These are phyloP conservation scores for Rhodocollybia butyracea DNA, from an alignment of 768 basidiomycete genomes.

Conservation along the genomic window DNA sequence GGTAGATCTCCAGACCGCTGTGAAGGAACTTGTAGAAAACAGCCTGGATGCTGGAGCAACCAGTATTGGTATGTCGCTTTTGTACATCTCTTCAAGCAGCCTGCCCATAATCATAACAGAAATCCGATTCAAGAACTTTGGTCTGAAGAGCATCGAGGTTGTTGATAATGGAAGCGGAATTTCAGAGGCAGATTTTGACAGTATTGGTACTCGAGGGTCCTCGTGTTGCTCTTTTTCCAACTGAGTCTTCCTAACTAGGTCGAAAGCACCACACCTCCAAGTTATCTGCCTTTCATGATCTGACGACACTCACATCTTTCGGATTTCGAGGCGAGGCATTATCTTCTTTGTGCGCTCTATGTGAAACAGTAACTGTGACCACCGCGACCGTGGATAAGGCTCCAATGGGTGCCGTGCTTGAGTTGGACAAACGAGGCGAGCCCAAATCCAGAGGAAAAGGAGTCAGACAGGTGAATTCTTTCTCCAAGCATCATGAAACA, in stretches of 20 bases:
- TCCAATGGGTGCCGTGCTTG: conserved; percentile 79
- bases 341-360: conserved; percentile 86
- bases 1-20: conserved; percentile 86
- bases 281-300: conserved; percentile 69
- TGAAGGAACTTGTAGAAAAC: conserved; percentile 97
- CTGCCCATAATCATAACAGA: conserved; percentile 42
- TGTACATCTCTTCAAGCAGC: neutral
- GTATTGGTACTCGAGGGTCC: conserved; percentile 56
- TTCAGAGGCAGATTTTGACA: conserved; percentile 67
- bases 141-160: conserved; percentile 79
- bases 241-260: conserved; percentile 38
- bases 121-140: conserved; percentile 86
- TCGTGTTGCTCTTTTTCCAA: neutral
- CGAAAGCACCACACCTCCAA: conserved; percentile 96
- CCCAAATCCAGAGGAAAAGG: conserved; percentile 54
- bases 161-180: conserved; percentile 93
- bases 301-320: conserved; percentile 73
- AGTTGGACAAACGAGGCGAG: conserved; percentile 65
- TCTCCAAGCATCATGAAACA: neutral
- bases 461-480: conserved; percentile 72
- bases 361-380: conserved; percentile 62
- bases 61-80: conserved; percentile 55
- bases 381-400: conserved; percentile 71
- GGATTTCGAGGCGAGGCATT: conserved; percentile 97
- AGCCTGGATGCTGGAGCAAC: conserved; percentile 92